These are phyloP conservation scores for Metahyphopichia silvanorum DNA, from an alignment of 805 yeast genomes.

Conservation along the genomic window DNA sequence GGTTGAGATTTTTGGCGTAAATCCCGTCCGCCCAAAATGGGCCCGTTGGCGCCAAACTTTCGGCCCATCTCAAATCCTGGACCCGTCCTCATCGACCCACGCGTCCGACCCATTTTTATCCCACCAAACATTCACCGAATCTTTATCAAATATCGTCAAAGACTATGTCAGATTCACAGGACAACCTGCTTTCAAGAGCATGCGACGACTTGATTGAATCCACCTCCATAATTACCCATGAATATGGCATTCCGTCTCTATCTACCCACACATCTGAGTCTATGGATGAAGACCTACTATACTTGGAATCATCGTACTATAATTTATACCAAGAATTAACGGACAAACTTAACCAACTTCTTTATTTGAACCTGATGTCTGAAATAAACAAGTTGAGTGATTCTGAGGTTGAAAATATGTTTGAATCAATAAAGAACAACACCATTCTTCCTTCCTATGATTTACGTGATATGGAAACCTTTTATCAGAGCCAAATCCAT, in stretches of 20 bases:
- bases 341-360: constrained; percentile 20
- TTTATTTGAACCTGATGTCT: constrained; percentile 24
- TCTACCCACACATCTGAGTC: constrained; percentile 1
- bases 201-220: constrained; percentile 20
- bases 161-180: too few species aligned
- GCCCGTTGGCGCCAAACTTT: too few species aligned
- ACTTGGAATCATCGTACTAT: constrained; percentile 24
- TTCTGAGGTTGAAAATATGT: constrained; percentile 11
- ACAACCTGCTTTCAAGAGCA: constrained; percentile 12
- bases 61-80: too few species aligned
- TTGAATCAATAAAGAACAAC: constrained; percentile 2
- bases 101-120: too few species aligned
- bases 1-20: too few species aligned
- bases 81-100: too few species aligned
- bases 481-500: constrained; percentile 15
- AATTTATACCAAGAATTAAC: constrained; percentile 20
- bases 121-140: too few species aligned
- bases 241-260: constrained; percentile 30
- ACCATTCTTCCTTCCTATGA: constrained; percentile 6
- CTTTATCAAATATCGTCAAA: too few species aligned
- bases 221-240: constrained; percentile 24
- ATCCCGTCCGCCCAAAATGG: too few species aligned
- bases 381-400: constrained; percentile 13
- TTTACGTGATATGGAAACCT: constrained; percentile 11
- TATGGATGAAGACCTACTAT: constrained; percentile 4